Percentiles rank a stretch among this genome's conserved stretches.
Conservation (phyloP, 116 monocot species). For the Posidonia oceanica region DNA sequence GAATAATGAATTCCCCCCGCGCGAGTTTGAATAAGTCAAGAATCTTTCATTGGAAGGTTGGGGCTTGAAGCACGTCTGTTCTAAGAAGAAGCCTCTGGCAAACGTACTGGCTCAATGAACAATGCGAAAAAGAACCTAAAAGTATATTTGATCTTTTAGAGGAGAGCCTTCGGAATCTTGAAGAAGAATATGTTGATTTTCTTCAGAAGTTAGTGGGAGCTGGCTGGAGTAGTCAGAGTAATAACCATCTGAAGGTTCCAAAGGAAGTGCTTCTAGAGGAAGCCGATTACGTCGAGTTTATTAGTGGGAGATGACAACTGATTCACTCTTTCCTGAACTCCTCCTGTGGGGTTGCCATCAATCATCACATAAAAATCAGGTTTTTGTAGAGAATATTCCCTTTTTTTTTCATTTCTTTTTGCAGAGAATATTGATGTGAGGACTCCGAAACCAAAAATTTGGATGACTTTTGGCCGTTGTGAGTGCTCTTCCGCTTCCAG, state of each 20-base stretch:
- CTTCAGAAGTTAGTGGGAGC: constrained; percentile 24
- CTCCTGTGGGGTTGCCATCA: no score
- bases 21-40: not conserved
- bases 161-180: constrained; percentile 45
- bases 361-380: no score
- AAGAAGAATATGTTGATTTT: constrained; percentile 48
- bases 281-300: not conserved
- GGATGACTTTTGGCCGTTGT: no score
- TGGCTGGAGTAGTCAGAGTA: constrained; percentile 19
- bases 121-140: constrained; percentile 4
- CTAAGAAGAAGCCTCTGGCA: constrained; percentile 91
- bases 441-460: no score
- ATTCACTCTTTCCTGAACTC: no score
- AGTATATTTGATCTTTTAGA: constrained; percentile 21
- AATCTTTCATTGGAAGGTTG: constrained; percentile 27
- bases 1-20: no score
- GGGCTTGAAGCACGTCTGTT: constrained; percentile 49
- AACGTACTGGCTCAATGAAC: constrained; percentile 55
- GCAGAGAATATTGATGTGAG: no score
- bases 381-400: no score
- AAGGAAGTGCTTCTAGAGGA: constrained; percentile 21
- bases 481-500: no score
- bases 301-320: no score
- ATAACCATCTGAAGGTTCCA: constrained; percentile 32
- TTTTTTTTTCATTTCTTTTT: no score